These are phyloP conservation scores for Didymella exigua DNA, from an alignment of 2,329 filamentous ascomycete genomes.

Conservation along the genomic window DNA sequence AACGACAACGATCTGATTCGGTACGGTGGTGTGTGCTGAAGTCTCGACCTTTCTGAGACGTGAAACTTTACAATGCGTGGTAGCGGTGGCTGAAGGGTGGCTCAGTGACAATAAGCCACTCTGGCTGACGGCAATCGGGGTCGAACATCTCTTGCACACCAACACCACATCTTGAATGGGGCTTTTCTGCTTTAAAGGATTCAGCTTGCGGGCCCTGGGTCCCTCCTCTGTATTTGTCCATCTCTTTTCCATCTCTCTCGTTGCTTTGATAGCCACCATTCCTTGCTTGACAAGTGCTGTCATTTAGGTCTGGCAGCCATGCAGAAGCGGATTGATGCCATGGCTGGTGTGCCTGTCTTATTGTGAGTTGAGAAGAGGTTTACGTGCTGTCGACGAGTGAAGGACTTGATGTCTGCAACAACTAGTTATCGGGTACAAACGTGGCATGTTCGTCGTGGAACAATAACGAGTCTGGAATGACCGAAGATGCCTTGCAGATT, in stretches of 20 bases:
- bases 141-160: background rate
- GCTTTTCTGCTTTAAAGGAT: background rate
- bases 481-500: background rate
- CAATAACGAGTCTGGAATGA: background rate
- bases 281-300: no score
- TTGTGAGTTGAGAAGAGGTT: no score
- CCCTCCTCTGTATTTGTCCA: no score
- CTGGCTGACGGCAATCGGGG: background rate
- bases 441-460: background rate
- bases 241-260: no score
- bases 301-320: no score
- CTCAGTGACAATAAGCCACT: constrained; percentile 11
- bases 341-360: no score
- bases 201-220: no score
- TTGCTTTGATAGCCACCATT: no score
- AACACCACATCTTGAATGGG: background rate
- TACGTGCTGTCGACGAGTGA: no score
- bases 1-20: background rate
- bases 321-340: no score
- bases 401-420: no score
- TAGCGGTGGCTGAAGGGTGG: constrained; percentile 15
- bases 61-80: constrained; percentile 12
- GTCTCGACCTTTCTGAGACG: background rate
- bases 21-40: background rate
- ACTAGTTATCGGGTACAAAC: background rate